Conservation (phyloP, 2,329 filamentous ascomycete species). For the Penicillium frequentans region DNA sequence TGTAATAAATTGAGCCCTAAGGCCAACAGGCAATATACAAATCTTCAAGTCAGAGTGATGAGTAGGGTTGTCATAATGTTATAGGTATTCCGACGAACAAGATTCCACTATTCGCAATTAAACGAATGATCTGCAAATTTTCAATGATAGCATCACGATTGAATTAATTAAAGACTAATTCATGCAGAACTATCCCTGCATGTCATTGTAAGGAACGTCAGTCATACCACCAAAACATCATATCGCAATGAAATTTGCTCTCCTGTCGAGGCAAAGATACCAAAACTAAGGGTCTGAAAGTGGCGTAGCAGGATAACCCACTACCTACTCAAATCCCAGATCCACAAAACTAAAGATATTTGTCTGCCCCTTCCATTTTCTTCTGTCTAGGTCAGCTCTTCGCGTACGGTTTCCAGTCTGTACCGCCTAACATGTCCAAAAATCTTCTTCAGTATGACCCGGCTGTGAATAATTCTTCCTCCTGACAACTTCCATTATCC, state of each 20-base stretch:
- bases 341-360: not conserved
- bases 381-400: not conserved
- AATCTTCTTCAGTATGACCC: not conserved
- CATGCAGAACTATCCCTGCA: constrained; percentile 14
- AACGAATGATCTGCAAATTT: too few relatives aligned
- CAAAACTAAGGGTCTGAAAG: not conserved
- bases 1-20: constrained; percentile 6
- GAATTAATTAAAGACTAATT: constrained; percentile 12
- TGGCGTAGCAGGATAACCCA: too few relatives aligned
- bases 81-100: not conserved
- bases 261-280: constrained; percentile 1
- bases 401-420: not conserved
- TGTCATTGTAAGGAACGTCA: constrained; percentile 19
- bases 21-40: not conserved
- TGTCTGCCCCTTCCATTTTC: not conserved
- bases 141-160: not conserved
- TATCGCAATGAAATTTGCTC: not conserved
- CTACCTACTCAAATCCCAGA: too few relatives aligned
- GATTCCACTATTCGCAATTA: not conserved
- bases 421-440: not conserved
- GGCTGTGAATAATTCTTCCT: not conserved
- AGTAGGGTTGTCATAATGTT: not conserved
- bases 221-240: constrained; percentile 10
- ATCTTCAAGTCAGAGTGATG: not conserved
- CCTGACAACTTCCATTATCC: not conserved